These are phyloP conservation scores for Saraca asoca DNA, from an alignment of 331 rosid genomes.

Conservation along the genomic window DNA sequence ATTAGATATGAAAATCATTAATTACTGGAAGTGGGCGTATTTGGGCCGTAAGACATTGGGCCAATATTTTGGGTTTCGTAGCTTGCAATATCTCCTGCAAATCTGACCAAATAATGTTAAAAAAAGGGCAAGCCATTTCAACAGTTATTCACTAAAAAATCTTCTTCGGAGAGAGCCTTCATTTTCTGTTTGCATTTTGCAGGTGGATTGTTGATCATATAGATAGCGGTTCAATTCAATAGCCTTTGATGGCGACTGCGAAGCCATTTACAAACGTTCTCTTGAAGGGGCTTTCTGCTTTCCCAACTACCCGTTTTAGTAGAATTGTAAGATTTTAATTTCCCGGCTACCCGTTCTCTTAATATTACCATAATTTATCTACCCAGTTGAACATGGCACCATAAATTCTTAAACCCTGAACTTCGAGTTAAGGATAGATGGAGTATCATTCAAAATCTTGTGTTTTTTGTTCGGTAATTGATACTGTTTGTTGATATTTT, in stretches of 20 bases:
- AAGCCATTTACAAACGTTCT: constrained; percentile 45
- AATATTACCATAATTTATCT: not conserved
- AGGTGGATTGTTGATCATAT: too few species aligned
- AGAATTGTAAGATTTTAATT: constrained; percentile 44
- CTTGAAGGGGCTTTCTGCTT: constrained; percentile 43
- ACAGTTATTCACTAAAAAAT: too few species aligned
- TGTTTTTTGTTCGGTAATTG: not conserved
- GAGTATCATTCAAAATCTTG: not conserved
- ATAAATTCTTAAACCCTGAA: not conserved
- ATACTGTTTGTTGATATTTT: constrained; percentile 4
- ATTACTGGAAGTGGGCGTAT: too few species aligned
- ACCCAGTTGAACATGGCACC: not conserved
- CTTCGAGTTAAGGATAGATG: not conserved
- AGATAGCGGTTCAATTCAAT: too few species aligned
- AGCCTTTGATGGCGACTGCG: constrained; percentile 4
- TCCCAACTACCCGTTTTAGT: constrained; percentile 40
- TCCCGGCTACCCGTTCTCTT: not conserved
- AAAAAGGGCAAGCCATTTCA: too few species aligned
- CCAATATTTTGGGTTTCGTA: too few species aligned
- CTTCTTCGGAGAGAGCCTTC: too few species aligned
- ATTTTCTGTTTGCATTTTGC: too few species aligned
- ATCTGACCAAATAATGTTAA: too few species aligned
- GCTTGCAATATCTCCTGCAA: too few species aligned
- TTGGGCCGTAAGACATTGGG: too few species aligned
- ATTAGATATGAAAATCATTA: too few species aligned